Evolutionary conservation across 2,329 filamentous ascomycete species (phyloP), one percentile per base, ranked within the genome.

Genomic region (Fusarium torreyae): DNA sequence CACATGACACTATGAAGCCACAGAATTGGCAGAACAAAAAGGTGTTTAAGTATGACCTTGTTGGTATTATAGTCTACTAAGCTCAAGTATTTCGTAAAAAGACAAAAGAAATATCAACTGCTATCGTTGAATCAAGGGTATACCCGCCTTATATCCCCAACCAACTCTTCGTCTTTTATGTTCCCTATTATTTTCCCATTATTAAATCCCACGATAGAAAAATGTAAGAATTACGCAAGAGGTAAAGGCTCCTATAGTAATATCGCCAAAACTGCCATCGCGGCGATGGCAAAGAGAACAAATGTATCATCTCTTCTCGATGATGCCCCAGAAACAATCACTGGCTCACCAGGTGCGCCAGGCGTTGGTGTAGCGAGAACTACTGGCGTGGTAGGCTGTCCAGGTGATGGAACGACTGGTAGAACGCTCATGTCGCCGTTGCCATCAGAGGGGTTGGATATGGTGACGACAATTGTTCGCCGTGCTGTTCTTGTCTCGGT

Each of bases 401-500:
- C 49, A 5, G 68, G 63, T 11, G 39, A 53, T 3, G 49, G 42
- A 7, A 36, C 15, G 3, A 64, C n/a, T 43, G 61, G 61, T 1
- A 64, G 38, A 7, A 58, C 58, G n/a, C 51, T 64, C 61, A 58
- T 58, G 13, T 64, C 38, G n/a, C 26, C 11, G 18, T 44, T 13
- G 9, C 28, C 28, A 31, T 34, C 51, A 15, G 56, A 39, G 5
- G 52, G 20, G 9, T 57, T 39, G 7, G 57, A 14, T 15, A 68
- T 45, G 5, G 64, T 58, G 20, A 70, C 33, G 17, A 70, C 56
- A 15, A 70, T 48, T 24, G 66, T 69, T 33, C 66, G 50, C 13
- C 63, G 48, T n/a, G 49, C 42, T 14, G 66, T 66, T 15, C 55
- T 62, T 13, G 61, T 68, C 55, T 53, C 46, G 10, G 57, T 65